These are phyloP conservation scores for Amaranthus palmeri DNA, from an alignment of 148 eudicot species.

Conservation along the genomic window DNA sequence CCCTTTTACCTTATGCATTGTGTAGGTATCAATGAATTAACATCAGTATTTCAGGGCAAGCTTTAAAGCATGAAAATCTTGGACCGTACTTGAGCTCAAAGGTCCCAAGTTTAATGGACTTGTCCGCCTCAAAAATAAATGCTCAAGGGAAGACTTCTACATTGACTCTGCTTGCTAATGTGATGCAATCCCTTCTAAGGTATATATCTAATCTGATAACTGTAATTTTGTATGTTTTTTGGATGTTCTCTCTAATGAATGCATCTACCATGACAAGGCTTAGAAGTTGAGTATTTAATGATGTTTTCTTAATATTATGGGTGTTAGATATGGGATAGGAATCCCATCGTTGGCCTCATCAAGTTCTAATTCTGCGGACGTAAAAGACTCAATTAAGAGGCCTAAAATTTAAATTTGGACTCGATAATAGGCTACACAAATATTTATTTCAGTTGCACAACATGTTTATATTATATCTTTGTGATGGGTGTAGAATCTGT, in stretches of 20 bases:
- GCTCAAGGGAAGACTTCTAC: constrained; percentile 52
- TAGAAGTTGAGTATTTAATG: not conserved
- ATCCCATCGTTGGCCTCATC: too few relatives aligned
- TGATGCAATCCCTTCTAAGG: constrained; percentile 69
- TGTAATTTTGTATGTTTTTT: not conserved
- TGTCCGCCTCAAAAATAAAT: constrained; percentile 41
- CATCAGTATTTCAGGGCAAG: constrained; percentile 69
- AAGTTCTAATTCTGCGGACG: too few relatives aligned
- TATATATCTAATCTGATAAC: constrained; percentile 25
- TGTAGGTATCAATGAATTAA: constrained; percentile 18
- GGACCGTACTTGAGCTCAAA: constrained; percentile 59
- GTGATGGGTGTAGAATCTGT: too few relatives aligned
- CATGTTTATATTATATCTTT: too few relatives aligned
- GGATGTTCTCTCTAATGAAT: not conserved
- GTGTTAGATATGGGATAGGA: not conserved
- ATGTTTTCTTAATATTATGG: not conserved
- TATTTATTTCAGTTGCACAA: too few relatives aligned
- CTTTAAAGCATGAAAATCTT: constrained; percentile 70
- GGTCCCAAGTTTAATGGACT: constrained; percentile 61
- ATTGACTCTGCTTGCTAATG: constrained; percentile 47
- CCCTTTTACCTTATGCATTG: not conserved
- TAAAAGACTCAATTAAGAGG: too few relatives aligned
- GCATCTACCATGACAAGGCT: not conserved
- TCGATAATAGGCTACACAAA: too few relatives aligned
- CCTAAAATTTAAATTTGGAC: too few relatives aligned